Evolutionary conservation across 176 grass and related monocot genomes (phyloP), one percentile per base, ranked within the genome.

Genomic region (Poa pratensis): DNA sequence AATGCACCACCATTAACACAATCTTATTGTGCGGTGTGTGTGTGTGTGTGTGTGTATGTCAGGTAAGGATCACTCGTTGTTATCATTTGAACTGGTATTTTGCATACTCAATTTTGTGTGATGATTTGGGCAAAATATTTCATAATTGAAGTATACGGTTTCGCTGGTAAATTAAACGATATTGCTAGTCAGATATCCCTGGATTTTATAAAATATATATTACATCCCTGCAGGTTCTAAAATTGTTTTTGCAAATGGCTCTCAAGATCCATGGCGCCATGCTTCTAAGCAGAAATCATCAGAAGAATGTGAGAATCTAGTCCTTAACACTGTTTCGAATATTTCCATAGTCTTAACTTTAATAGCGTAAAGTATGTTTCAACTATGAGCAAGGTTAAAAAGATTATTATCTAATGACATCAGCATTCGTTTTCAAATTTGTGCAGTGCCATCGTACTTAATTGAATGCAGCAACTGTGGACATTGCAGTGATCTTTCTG

Each of bases 251-350:
- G 88, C 90, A 19, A 98, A 98, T 88, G 96, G 96, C 14, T 95
- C 93, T 66, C 96, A 95, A 88, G 96, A 98, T 60, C 96, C 90
- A 40, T 98, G 96, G 96, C 93, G 93, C 60, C 96, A 94, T 80
- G 93, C 96, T 90, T 98, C 96, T 69, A 98, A 98, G 77, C 91
- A 98, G 80, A 92, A 86, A 82, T 98, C 91, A 75, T 94, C 96
- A 34, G 37, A 94, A 73, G 85, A 90, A 80, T 40, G 96, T 98
- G 80, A 94, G 90, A 49, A 88, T 77, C 48, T 70, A 53, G 26
- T 64, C 45, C 11, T 72, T 54, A 14, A 15, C 70, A 16, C 46
- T 1, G 49, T 35, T 86, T 54, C 74, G 67, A 73, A n/a, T 37
- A 49, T 86, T 78, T 66, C 7, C 58, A 23, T 66, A 13, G 43